Evolutionary conservation across 768 basidiomycete genomes (phyloP), one percentile per base, ranked within the genome.

Genomic region (Coprinopsis marcescibilis): DNA sequence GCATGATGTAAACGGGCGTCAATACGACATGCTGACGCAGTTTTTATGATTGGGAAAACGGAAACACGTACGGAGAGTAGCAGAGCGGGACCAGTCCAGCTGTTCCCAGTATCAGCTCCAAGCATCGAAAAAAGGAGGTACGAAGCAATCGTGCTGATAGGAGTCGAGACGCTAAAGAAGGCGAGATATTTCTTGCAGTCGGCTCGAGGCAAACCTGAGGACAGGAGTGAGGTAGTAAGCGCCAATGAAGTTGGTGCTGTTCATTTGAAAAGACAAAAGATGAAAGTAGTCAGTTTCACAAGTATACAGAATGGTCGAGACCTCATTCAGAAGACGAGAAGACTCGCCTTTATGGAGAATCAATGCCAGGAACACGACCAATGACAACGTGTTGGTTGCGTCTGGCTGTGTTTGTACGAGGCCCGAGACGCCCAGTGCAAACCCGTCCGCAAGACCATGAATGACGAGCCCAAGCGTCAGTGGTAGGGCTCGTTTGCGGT

Each of bases 191-290:
- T 81, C 53, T 78, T 79, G 65, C 90, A 89, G 10, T 85, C 77
- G 1, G 71, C 54, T 17, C 79, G 75, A 17, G 86, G 69, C 12
- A 93, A 73, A n/a, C 76, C 75, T 19, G 78, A 82, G 2, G 87
- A 75, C n/a, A 96, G 68, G 10, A 98, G 78, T 3, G 90, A 83
- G 0, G 88, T 84, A 0, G 89, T 86, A 35, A 97, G 72, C 3
- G 94, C 95, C 36, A 99, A 71, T 2, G 93, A 84, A 0, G 94
- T 93, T 1, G 95, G 95, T 0, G 87, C 94, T 95, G 43, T 27
- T 27, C 15, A 15, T 19, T 5, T 17, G 43, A 10, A 33, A 17
- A 32, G 7, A 37, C 13, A n/a, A n/a, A n/a, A n/a, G n/a, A n/a
- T n/a, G n/a, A n/a, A n/a, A n/a, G n/a, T n/a, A n/a, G n/a, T n/a